A percentile compares a stretch with the other conserved stretches of the same genome.
Conservation (phyloP, 169 alveolate genomes). For the Blepharisma undulans region DNA sequence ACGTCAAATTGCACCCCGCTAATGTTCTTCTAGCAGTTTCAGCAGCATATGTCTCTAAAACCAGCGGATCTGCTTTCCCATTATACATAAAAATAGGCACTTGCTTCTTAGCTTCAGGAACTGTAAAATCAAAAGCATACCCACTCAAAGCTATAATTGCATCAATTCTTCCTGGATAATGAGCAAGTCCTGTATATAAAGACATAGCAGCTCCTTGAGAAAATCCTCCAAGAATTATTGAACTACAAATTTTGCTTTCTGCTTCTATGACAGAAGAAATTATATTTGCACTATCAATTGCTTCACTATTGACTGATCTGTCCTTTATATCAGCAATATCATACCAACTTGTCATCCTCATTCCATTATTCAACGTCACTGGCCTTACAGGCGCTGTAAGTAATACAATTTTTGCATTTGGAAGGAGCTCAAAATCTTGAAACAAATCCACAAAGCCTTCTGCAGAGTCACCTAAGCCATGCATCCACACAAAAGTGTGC, state of each 20-base stretch:
- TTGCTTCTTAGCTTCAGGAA: conserved; percentile 40
- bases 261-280: not conserved
- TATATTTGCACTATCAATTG: not conserved
- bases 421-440: conserved; percentile 43
- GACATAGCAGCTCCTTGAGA: conserved; percentile 34
- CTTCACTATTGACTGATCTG: not conserved
- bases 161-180: not conserved
- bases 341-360: not conserved
- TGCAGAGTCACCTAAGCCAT: conserved; percentile 81
- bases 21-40: not conserved
- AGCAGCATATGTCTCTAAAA: not conserved
- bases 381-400: conserved; percentile 36
- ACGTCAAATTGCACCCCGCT: not conserved
- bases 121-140: not conserved
- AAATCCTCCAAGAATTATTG: conserved; percentile 30
- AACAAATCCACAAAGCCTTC: conserved; percentile 68
- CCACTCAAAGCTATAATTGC: conserved; percentile 22
- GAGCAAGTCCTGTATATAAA: conserved; percentile 17
- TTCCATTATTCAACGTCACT: not conserved
- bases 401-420: conserved; percentile 23
- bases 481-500: conserved; percentile 70
- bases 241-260: not conserved
- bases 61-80: conserved; percentile 64
- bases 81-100: conserved; percentile 64
- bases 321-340: not conserved